Percentiles rank a stretch among this genome's conserved stretches.
phyloP scores from a whole-genome alignment of 2,329 filamentous ascomycete species.

The Epichloe sylvatica region DNA sequence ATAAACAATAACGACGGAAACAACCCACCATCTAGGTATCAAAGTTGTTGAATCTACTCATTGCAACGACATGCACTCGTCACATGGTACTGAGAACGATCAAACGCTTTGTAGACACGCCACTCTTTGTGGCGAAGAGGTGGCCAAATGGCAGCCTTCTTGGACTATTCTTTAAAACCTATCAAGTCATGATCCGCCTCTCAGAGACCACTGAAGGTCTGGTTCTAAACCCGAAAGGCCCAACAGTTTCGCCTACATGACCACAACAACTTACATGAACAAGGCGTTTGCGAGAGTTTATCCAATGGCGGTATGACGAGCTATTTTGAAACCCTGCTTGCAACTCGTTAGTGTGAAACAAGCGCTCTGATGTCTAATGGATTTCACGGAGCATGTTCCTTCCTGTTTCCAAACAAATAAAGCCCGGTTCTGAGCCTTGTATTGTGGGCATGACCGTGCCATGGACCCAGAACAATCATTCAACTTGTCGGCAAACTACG shows the following conservation, averaged over 20 bases:
- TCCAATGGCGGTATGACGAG: neutral
- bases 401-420: neutral
- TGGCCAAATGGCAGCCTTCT: neutral
- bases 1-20: constrained; percentile 16
- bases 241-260: neutral
- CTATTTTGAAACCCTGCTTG: neutral
- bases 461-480: neutral
- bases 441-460: neutral
- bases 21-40: neutral
- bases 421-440: neutral
- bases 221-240: neutral
- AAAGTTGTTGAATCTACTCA: neutral
- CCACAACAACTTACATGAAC: neutral
- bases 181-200: neutral
- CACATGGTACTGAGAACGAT: neutral
- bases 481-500: neutral
- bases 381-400: neutral
- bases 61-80: neutral
- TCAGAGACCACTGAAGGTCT: neutral
- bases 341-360: neutral
- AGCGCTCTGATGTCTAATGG: neutral
- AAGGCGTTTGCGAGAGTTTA: neutral
- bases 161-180: neutral
- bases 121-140: neutral
- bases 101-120: neutral